A percentile compares a stretch with the other conserved stretches of the same genome.
Conservation (phyloP, 108 stramenopile genomes). For the Skeletonema menzelii region DNA sequence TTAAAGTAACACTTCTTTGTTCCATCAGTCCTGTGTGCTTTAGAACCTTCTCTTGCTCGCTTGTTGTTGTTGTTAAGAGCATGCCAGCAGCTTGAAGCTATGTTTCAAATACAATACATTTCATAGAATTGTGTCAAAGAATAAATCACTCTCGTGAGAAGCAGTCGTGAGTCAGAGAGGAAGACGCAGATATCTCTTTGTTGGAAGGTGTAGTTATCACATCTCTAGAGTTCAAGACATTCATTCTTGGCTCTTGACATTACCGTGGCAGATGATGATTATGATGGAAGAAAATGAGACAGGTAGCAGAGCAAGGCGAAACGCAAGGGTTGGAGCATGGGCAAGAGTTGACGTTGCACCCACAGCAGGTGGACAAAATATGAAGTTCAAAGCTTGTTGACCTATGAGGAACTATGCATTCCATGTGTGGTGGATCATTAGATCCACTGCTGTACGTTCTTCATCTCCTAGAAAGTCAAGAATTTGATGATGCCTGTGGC, state of each 20-base stretch:
- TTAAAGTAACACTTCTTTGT: background rate
- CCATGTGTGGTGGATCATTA: background rate
- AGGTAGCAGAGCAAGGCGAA: background rate
- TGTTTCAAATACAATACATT: too few relatives aligned
- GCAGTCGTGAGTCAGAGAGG: too few relatives aligned
- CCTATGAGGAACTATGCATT: background rate
- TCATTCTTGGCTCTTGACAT: too few relatives aligned
- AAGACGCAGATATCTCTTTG: too few relatives aligned
- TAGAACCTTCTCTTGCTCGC: background rate
- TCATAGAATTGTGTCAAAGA: too few relatives aligned
- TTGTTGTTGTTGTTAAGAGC: too few relatives aligned
- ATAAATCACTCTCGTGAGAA: too few relatives aligned
- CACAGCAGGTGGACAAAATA: background rate
- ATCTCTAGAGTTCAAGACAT: too few relatives aligned
- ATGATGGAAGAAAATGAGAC: background rate
- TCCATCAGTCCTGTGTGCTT: background rate
- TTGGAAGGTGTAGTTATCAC: too few relatives aligned
- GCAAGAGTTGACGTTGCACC: background rate
- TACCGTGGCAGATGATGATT: too few relatives aligned
- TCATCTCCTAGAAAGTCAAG: background rate
- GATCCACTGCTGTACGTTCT: background rate
- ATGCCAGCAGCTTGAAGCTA: too few relatives aligned
- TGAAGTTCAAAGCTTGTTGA: background rate
- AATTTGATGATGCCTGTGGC: background rate
- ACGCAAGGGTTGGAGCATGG: background rate